Evolutionary conservation across 2,329 filamentous ascomycete genomes (phyloP).

Genomic region (Aspergillus ibericus): DNA sequence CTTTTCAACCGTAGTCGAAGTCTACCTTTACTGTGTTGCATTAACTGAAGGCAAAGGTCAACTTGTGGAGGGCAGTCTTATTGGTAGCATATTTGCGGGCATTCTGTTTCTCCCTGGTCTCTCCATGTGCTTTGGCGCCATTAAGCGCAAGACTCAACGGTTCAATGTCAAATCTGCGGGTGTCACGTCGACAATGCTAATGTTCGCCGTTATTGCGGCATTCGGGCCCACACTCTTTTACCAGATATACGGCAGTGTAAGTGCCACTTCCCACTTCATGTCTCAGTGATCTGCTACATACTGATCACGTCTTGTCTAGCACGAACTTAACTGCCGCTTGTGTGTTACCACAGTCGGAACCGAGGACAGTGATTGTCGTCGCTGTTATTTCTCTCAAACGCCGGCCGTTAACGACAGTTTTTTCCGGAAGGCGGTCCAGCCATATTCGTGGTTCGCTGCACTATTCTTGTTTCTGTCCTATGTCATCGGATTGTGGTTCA

Average conservation of each 20-base stretch:
- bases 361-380: constrained; percentile 68
- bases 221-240: constrained; percentile 97
- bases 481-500: constrained; percentile 91
- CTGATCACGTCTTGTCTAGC: constrained; percentile 51
- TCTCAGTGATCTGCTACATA: not conserved
- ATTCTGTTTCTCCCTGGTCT: constrained; percentile 90
- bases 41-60: constrained; percentile 87
- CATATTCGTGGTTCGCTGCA: constrained; percentile 89
- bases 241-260: constrained; percentile 90
- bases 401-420: constrained; percentile 84
- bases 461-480: constrained; percentile 87
- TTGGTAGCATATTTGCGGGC: constrained; percentile 96
- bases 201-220: constrained; percentile 92
- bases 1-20: constrained; percentile 96
- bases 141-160: constrained; percentile 96
- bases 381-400: constrained; percentile 89
- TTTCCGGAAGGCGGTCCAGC: constrained; percentile 84
- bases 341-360: constrained; percentile 56
- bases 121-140: constrained; percentile 97
- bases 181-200: constrained; percentile 95
- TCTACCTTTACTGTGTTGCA: constrained; percentile 95
- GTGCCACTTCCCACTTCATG: constrained; percentile 26
- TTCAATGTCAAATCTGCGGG: constrained; percentile 97
- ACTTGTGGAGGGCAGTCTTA: constrained; percentile 93
- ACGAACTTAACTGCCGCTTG: constrained; percentile 81